Evolutionary conservation across 495 filamentous ascomycete genomes (phyloP).

Genomic region (Xylaria sp.): DNA sequence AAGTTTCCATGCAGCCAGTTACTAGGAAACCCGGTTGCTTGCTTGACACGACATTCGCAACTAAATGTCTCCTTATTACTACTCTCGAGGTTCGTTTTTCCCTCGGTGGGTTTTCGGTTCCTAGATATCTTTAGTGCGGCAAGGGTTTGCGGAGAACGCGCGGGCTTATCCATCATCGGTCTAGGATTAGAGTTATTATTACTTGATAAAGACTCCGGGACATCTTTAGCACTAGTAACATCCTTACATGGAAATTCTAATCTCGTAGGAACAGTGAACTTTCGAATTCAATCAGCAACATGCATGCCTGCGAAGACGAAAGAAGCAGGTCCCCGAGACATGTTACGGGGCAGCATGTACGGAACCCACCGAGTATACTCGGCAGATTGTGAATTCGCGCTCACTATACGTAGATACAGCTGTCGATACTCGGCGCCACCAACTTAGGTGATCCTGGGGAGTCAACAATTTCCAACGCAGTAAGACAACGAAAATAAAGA

Average conservation of each 20-base stretch:
- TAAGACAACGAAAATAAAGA: background rate
- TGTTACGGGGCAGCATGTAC: slow-evolving; percentile 7
- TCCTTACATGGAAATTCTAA: background rate
- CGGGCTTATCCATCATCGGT: slow-evolving; percentile 11
- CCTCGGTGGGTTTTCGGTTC: slow-evolving; percentile 18
- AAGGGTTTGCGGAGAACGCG: slow-evolving; percentile 19
- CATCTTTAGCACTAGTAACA: background rate
- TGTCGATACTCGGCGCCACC: background rate
- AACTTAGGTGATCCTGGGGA: background rate
- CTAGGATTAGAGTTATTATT: slow-evolving; percentile 25
- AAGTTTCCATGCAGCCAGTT: background rate
- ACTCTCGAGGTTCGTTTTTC: background rate
- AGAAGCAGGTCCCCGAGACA: slow-evolving; percentile 25
- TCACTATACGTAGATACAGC: slow-evolving; percentile 14
- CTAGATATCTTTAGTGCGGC: slow-evolving; percentile 15
- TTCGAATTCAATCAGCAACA: background rate
- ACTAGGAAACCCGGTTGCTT: background rate
- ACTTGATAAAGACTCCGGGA: slow-evolving; percentile 6
- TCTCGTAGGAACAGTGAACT: background rate
- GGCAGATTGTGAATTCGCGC: slow-evolving; percentile 15
- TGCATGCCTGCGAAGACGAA: slow-evolving; percentile 11
- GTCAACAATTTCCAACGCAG: background rate
- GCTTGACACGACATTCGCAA: background rate
- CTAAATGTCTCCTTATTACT: slow-evolving; percentile 13
- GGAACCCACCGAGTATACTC: slow-evolving; percentile 10